A percentile compares a stretch with the other conserved stretches of the same genome.
phyloP scores from a whole-genome alignment of 2,329 filamentous ascomycete genomes.

The Xylaria multiplex region DNA sequence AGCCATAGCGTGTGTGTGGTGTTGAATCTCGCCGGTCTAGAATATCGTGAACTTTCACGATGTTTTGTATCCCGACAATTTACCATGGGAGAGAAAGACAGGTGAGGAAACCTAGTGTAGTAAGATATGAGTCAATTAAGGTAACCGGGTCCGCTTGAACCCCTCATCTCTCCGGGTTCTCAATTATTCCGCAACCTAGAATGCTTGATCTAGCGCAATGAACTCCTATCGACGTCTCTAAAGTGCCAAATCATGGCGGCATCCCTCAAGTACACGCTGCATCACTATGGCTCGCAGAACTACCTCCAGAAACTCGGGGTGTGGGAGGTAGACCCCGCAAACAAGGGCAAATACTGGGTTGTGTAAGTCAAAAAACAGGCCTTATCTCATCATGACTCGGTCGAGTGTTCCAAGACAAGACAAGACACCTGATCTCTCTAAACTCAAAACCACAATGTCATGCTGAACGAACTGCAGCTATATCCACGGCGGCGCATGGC shows the following conservation, averaged over 20 bases:
- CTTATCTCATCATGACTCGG: not conserved
- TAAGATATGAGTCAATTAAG: not conserved
- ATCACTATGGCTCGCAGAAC: slow-evolving; percentile 48
- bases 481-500: slow-evolving; percentile 72
- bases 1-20: not conserved
- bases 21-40: not conserved
- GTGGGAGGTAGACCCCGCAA: slow-evolving; percentile 51
- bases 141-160: slow-evolving; percentile 14
- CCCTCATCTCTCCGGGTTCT: slow-evolving; percentile 23
- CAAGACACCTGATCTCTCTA: too few species aligned
- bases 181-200: not conserved
- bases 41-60: not conserved
- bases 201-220: slow-evolving; percentile 3
- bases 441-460: not conserved
- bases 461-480: slow-evolving; percentile 51
- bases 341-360: slow-evolving; percentile 46
- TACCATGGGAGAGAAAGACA: not conserved
- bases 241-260: slow-evolving; percentile 41
- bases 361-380: slow-evolving; percentile 40
- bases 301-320: slow-evolving; percentile 59
- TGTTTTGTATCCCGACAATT: not conserved
- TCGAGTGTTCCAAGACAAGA: not conserved
- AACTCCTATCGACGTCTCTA: not conserved
- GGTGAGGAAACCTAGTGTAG: not conserved
- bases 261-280: slow-evolving; percentile 44